Base-by-base conservation (phyloP, 2,329 filamentous ascomycete species). In the Calonectria honghensis region DNA sequence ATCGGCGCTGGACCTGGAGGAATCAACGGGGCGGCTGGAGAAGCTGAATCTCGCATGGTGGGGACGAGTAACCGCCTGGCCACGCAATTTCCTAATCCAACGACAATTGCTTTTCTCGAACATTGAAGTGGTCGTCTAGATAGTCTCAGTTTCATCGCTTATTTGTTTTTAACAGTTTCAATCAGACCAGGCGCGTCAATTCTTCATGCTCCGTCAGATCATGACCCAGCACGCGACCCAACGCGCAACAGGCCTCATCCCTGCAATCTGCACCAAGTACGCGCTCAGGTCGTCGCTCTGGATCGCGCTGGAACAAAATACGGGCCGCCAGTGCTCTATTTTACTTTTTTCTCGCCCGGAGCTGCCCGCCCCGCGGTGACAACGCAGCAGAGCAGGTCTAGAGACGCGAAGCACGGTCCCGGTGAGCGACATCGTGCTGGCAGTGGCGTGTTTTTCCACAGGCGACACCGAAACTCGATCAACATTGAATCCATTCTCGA, bases 41-140 rank as follows among this genome's bases (percentile, higher is more conserved):
- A 32, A 59, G 52, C 52, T 59, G 52, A 59, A 59, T 59, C 45
- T 48, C 52, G 31, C 52, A 37, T 9, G 9, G 52, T 59, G 52
- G 52, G n/a, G 31, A 59, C 31, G n/a, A 14, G 13, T 37, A 59
- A 59, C 52, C 31, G 52, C 52, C 20, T 59, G 3, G 52, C 52
- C 52, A 59, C 52, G 31, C 31, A 59, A 24, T 59, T 59, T 59
- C 32, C 31, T n/a, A n/a, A 37, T 32, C 52, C 24, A 20, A 32
- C 31, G 31, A 37, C 29, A 37, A 4, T 59, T 35, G 20, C 52
- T 37, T 59, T 37, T 59, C 52, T 59, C 5, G 18, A 11, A 18
- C 6, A 10, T 32, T 20, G 20, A 59, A 3, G 11, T 9, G 9
- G 10, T 31, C 20, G 6, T 54, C 29, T 32, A 32, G 27, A 20